Evolutionary conservation across 164 flowering plant species (phyloP).

Genomic region (Aristolochia contorta): DNA sequence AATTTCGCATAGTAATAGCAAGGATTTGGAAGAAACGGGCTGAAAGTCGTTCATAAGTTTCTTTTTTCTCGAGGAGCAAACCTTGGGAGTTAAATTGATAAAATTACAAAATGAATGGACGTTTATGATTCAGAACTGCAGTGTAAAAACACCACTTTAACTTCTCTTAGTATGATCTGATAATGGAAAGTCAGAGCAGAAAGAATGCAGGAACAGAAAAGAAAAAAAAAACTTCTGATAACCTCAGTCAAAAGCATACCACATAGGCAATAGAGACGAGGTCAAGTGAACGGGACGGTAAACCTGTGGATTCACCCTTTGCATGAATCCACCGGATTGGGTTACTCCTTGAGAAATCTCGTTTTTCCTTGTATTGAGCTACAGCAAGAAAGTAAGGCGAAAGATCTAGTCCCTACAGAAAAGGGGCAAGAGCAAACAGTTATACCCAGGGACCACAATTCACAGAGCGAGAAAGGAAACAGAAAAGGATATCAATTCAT

Average conservation of each 20-base stretch:
- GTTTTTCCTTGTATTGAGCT: conserved; percentile 52
- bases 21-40: too few species aligned
- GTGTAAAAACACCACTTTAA: too few species aligned
- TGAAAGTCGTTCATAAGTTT: too few species aligned
- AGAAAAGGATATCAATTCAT: not conserved
- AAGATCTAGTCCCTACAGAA: conserved; percentile 52
- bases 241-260: conserved; percentile 23
- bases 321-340: conserved; percentile 56
- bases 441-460: too few species aligned
- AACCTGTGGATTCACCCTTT: conserved; percentile 62
- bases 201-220: not conserved
- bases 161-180: too few species aligned
- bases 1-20: too few species aligned
- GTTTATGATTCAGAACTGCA: too few species aligned
- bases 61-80: too few species aligned
- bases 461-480: too few species aligned
- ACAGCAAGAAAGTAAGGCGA: conserved; percentile 76
- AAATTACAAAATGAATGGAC: too few species aligned
- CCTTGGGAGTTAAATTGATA: too few species aligned
- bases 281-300: conserved; percentile 58
- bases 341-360: conserved; percentile 17
- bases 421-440: not conserved
- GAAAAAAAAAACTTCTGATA: not conserved
- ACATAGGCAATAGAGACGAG: conserved; percentile 46
- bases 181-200: not conserved